A percentile compares a stretch with the other conserved stretches of the same genome.
These are phyloP conservation scores for Russula compacta DNA, from an alignment of 768 basidiomycete genomes.

Conservation along the genomic window DNA sequence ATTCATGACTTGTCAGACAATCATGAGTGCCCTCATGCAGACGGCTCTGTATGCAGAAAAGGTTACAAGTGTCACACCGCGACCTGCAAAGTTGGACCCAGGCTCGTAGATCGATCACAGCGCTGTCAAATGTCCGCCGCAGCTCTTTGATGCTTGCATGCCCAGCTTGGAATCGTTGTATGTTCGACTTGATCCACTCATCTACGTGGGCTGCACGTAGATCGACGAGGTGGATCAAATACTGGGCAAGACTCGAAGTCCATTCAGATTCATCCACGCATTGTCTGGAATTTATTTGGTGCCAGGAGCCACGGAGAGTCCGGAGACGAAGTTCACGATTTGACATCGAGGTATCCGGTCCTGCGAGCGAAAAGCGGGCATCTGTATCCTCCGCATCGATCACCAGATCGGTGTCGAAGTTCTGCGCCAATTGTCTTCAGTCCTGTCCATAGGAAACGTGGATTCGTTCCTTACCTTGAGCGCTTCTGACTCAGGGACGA, in stretches of 20 bases:
- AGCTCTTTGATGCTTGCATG: constrained; percentile 40
- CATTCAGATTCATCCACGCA: constrained; percentile 34
- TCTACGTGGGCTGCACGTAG: constrained; percentile 39
- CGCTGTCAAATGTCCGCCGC: constrained; percentile 36
- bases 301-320: constrained; percentile 27
- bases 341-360: constrained; percentile 14
- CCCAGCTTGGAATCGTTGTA: constrained; percentile 36
- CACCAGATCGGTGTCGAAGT: constrained; percentile 40
- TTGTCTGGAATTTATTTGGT: constrained; percentile 27
- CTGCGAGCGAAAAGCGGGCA: constrained; percentile 28
- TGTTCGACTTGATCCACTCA: constrained; percentile 43
- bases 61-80: constrained; percentile 39
- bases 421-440: constrained; percentile 26
- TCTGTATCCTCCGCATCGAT: constrained; percentile 33
- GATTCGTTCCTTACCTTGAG: constrained; percentile 34
- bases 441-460: neutral
- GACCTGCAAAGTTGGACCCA: constrained; percentile 42
- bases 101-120: constrained; percentile 37
- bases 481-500: constrained; percentile 37
- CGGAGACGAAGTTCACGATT: constrained; percentile 24
- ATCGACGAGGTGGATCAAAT: constrained; percentile 35
- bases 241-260: constrained; percentile 30
- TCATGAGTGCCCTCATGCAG: constrained; percentile 40
- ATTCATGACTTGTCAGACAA: constrained; percentile 43
- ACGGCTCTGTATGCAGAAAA: constrained; percentile 39